Percentiles rank a stretch among this genome's conserved stretches.
These are phyloP conservation scores for Dipteronia dyeriana DNA, from an alignment of 345 rosid species.

Conservation along the genomic window DNA sequence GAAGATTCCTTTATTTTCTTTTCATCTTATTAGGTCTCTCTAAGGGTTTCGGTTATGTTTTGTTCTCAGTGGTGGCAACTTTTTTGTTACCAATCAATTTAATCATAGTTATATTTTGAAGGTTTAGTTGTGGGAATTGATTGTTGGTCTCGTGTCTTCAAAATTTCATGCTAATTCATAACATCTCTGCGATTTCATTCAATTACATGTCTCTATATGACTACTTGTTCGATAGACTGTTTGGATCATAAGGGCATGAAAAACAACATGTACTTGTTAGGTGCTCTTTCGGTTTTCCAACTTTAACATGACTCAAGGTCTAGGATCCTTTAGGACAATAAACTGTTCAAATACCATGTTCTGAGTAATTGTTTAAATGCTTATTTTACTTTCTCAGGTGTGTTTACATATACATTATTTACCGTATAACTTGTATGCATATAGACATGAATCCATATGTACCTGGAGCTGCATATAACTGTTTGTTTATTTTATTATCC, in stretches of 20 bases:
- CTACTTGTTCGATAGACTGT: not conserved
- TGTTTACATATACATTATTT: not conserved
- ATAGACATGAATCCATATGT: not conserved
- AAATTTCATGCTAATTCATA: not conserved
- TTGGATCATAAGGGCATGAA: constrained; percentile 6
- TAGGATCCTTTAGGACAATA: not conserved
- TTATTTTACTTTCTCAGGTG: not conserved
- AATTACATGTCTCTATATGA: not conserved
- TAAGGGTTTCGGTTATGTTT: constrained; percentile 2
- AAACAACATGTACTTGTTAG: not conserved
- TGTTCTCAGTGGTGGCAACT: constrained; percentile 4
- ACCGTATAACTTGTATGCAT: not conserved
- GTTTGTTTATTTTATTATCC: constrained; percentile 23
- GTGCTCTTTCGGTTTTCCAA: not conserved
- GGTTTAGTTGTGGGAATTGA: not conserved
- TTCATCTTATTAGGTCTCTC: not conserved
- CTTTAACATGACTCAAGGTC: not conserved
- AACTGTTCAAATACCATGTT: not conserved
- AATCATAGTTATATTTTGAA: not conserved
- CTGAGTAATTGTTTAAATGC: not conserved
- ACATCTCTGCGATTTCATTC: not conserved
- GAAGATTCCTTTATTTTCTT: constrained; percentile 22
- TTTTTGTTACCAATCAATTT: not conserved
- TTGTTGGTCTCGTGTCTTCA: not conserved
- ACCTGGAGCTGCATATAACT: constrained; percentile 24